Evolutionary conservation across 106 monocot species (phyloP).

Genomic region (Apostasia shenzhenica): DNA sequence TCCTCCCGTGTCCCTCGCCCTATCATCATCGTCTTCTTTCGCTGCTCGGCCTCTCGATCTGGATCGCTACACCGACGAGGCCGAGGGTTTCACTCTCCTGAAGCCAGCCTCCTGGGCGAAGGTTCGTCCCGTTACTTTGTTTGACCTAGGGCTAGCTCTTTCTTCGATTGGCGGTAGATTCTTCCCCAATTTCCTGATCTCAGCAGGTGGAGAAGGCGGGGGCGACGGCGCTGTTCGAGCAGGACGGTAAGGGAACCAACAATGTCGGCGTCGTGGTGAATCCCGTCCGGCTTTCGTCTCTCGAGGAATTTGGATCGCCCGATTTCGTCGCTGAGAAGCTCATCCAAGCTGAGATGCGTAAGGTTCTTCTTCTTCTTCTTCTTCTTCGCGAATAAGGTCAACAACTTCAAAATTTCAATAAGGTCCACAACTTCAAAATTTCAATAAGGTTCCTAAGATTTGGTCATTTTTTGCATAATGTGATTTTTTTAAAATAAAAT

Average conservation of each 20-base stretch:
- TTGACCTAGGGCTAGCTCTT: background rate
- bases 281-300: slow-evolving; percentile 57
- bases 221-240: slow-evolving; percentile 72
- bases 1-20: background rate
- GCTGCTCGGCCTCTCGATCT: background rate
- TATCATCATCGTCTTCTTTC: background rate
- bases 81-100: slow-evolving; percentile 19
- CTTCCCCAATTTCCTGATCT: background rate
- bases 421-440: no score
- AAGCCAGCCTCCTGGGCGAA: slow-evolving; percentile 20
- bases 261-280: slow-evolving; percentile 84
- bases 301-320: slow-evolving; percentile 81
- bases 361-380: slow-evolving; percentile 26
- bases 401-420: no score
- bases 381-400: background rate
- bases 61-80: slow-evolving; percentile 10
- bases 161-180: background rate
- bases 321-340: slow-evolving; percentile 90
- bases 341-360: slow-evolving; percentile 68
- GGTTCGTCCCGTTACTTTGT: background rate
- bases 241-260: slow-evolving; percentile 47
- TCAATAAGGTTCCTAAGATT: no score
- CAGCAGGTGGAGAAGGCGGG: slow-evolving; percentile 89
- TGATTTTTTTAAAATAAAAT: no score
- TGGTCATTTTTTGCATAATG: no score